A percentile compares a stretch with the other conserved stretches of the same genome.
phyloP scores from a whole-genome alignment of 2,329 filamentous ascomycete species.

The Monilinia laxa region DNA sequence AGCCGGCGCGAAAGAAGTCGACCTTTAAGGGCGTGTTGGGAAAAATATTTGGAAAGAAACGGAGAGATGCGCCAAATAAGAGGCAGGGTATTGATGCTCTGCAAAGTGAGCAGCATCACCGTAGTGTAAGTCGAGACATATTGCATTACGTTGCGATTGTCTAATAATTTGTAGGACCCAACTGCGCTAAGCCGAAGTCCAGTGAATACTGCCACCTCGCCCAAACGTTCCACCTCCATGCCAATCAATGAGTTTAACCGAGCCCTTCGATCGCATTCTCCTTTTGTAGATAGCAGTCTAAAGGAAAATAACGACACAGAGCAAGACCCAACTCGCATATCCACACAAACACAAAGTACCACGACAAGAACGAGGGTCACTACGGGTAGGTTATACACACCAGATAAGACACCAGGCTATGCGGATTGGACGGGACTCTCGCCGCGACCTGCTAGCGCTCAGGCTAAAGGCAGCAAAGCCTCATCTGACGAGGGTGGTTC shows the following conservation, averaged over 20 bases:
- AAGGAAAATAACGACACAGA: conserved; percentile 46
- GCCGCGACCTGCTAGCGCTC: conserved; percentile 60
- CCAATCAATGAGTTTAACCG: conserved; percentile 61
- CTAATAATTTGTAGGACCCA: conserved; percentile 42
- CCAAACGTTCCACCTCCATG: conserved; percentile 57
- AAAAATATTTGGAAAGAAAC: conserved; percentile 57
- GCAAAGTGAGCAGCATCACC: conserved; percentile 44
- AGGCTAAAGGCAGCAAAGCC: conserved; percentile 50
- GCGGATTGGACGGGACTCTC: conserved; percentile 55
- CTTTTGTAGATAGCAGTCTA: conserved; percentile 54
- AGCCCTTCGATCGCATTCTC: conserved; percentile 60
- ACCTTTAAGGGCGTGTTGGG: conserved; percentile 56
- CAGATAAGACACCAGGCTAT: conserved; percentile 44
- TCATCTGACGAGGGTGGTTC: conserved; percentile 33
- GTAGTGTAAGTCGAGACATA: conserved; percentile 48
- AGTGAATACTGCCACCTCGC: conserved; percentile 43
- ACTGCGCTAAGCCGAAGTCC: conserved; percentile 41
- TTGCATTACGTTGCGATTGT: conserved; percentile 19
- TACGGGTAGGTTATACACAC: conserved; percentile 45
- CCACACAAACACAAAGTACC: conserved; percentile 44
- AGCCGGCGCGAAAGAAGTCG: conserved; percentile 57
- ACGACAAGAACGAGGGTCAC: conserved; percentile 42
- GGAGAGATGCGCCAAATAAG: conserved; percentile 5
- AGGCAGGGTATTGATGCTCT: conserved; percentile 22
- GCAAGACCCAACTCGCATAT: conserved; percentile 50